Percentiles rank a stretch among this genome's conserved stretches.
Conservation (phyloP, 2,329 filamentous ascomycete genomes). For the Alternaria solani region DNA sequence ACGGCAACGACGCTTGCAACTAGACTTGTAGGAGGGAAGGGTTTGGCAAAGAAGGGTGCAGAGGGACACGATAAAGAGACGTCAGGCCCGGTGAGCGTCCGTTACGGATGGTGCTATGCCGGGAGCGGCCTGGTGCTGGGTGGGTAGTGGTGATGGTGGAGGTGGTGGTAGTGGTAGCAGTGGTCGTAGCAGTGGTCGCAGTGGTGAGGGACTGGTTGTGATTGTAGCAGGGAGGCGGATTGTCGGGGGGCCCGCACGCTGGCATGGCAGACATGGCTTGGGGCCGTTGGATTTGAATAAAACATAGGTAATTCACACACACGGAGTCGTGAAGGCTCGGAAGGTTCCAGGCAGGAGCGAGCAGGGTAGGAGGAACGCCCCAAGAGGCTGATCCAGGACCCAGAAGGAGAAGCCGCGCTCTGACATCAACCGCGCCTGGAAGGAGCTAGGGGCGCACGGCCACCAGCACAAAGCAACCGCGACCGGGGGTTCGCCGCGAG, state of each 20-base stretch:
- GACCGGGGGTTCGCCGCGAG: constrained; percentile 20
- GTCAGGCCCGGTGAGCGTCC: constrained; percentile 15
- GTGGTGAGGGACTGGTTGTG: constrained; percentile 18
- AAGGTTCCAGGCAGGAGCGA: constrained; percentile 47
- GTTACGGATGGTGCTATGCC: constrained; percentile 19
- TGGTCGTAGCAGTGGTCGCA: not conserved
- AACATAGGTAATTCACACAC: constrained; percentile 50
- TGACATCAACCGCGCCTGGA: constrained; percentile 49
- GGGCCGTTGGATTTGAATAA: constrained; percentile 51
- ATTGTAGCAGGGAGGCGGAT: constrained; percentile 26
- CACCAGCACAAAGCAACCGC: constrained; percentile 30
- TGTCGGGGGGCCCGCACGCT: constrained; percentile 38
- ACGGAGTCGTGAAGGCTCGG: constrained; percentile 44
- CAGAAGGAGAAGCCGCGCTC: constrained; percentile 48
- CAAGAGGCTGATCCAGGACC: constrained; percentile 53
- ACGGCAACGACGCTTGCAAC: constrained; percentile 26
- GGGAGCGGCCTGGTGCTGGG: constrained; percentile 22
- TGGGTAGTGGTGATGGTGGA: constrained; percentile 13
- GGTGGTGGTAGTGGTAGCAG: constrained; percentile 5
- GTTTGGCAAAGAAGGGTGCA: constrained; percentile 28
- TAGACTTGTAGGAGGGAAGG: constrained; percentile 11
- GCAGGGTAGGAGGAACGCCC: constrained; percentile 37
- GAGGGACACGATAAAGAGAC: constrained; percentile 30
- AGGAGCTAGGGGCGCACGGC: constrained; percentile 31
- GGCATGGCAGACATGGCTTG: constrained; percentile 48